Evolutionary conservation across 805 yeast species (phyloP).

Genomic region (Saturnispora diversa): DNA sequence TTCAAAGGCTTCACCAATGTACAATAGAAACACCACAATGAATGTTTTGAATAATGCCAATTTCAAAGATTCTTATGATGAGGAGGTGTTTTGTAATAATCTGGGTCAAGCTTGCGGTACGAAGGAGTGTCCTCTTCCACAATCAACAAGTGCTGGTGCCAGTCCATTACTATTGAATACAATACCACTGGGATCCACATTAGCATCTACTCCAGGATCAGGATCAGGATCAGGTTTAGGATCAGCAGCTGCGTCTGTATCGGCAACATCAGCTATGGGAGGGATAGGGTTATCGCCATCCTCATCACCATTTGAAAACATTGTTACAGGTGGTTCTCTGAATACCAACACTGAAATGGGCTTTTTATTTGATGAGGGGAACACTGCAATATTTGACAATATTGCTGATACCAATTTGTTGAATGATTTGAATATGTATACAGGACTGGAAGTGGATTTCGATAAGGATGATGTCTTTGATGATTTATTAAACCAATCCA

Average conservation of each 20-base stretch:
- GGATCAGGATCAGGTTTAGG: no score
- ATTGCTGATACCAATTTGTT: conserved; percentile 11
- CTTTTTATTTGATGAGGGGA: conserved; percentile 11
- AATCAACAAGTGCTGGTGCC: conserved; percentile 6
- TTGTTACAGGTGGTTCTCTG: no score
- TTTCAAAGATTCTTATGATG: conserved; percentile 44
- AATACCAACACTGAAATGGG: conserved; percentile 13
- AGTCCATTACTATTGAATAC: conserved; percentile 7
- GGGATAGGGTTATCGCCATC: no score
- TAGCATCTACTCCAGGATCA: no score
- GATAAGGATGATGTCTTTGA: conserved; percentile 13
- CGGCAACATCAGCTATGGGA: no score
- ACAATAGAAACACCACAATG: conserved; percentile 1
- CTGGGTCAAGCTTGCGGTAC: conserved; percentile 81
- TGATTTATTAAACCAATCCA: conserved; percentile 9
- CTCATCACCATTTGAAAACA: conserved; percentile 7
- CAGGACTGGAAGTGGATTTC: conserved; percentile 11
- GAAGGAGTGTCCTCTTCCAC: conserved; percentile 58
- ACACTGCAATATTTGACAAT: conserved; percentile 9
- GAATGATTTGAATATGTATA: conserved; percentile 1
- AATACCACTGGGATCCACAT: no score
- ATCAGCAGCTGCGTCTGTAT: no score
- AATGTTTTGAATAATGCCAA: conserved; percentile 17
- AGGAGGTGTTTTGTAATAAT: conserved; percentile 71
- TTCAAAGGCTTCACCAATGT: background rate